Base-by-base conservation (phyloP, 2,329 filamentous ascomycete species). In the Lasiodiplodia citricola region DNA sequence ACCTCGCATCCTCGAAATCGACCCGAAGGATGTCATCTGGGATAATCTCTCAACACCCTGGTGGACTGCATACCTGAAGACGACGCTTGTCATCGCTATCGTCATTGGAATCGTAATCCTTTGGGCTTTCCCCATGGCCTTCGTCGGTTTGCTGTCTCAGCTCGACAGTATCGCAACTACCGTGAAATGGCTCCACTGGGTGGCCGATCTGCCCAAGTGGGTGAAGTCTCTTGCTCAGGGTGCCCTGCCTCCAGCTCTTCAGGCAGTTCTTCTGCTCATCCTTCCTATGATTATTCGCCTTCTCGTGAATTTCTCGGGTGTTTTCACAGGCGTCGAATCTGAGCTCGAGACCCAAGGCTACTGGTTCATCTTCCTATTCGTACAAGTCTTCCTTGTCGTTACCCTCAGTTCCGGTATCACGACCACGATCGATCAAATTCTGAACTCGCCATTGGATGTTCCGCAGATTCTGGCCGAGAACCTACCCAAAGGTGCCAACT, bases 41-140 rank as follows among this genome's bases (percentile, higher is more conserved):
- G 93, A 96, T 72, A 99, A 99, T 76, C 95, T 99, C 90, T 94
- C 93, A 0, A 91, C 97, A 74, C 89, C 87, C 67, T 98, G 96
- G 95, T 98, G 94, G 94, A 90, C 95, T 71, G 87, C 91, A 68
- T 97, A 95, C 85, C 75, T 93, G 37, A 88, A 93, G 35, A 90
- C 89, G 2, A 86, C 83, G 44, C 77, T 91, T 10, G 90, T 95
- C 13, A 81, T 93, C 37, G 80, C 83, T 8, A 74, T 91, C 28
- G 90, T 97, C 8, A 79, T 85, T 44, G 92, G 85, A 6, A 93
- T 98, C 86, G 87, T 97, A 70, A 84, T 97, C 71, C 86, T 96
- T 23, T 99, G 94, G 93, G 92, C 94, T 55, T 88, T 97, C 73
- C 94, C 95, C 0, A 94, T 98, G 51, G 91, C 92, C 2, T 95